A percentile compares a stretch with the other conserved stretches of the same genome.
Conservation (phyloP, 176 grass and related monocot species). For the Coix lacrymajobi region DNA sequence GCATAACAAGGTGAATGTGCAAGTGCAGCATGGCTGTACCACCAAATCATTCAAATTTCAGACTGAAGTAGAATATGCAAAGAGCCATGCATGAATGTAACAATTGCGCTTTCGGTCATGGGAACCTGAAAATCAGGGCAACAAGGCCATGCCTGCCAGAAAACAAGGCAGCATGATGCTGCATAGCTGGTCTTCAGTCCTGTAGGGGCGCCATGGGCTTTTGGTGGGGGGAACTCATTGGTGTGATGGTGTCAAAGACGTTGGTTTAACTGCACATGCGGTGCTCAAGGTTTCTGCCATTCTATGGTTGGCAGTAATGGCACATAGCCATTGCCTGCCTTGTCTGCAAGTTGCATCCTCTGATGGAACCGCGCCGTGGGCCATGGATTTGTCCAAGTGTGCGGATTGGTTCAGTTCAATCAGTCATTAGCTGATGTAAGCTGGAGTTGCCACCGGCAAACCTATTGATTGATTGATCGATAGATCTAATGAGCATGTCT, state of each 20-base stretch:
- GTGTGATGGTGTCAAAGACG: not conserved
- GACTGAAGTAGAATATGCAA: not conserved
- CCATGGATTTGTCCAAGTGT: not conserved
- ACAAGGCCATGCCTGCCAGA: constrained; percentile 19
- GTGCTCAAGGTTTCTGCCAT: not conserved
- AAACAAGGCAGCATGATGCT: constrained; percentile 21
- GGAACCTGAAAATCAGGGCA: constrained; percentile 17
- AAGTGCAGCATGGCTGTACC: not conserved
- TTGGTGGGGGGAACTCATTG: not conserved
- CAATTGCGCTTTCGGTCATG: not conserved
- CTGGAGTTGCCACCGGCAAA: not conserved
- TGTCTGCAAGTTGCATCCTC: not conserved
- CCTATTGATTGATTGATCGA: not conserved
- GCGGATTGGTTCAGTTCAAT: not conserved
- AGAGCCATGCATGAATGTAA: constrained; percentile 2
- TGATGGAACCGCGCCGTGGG: not conserved
- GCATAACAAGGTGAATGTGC: not conserved
- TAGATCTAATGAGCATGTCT: not conserved
- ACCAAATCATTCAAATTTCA: not conserved
- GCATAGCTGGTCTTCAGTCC: constrained; percentile 16
- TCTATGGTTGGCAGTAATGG: too few species aligned
- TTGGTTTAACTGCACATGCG: not conserved
- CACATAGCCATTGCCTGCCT: not conserved
- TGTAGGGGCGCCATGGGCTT: constrained; percentile 28
- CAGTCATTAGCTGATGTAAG: not conserved